phyloP scores from a whole-genome alignment of 805 yeast species.

The Sungouiella thailandica region DNA sequence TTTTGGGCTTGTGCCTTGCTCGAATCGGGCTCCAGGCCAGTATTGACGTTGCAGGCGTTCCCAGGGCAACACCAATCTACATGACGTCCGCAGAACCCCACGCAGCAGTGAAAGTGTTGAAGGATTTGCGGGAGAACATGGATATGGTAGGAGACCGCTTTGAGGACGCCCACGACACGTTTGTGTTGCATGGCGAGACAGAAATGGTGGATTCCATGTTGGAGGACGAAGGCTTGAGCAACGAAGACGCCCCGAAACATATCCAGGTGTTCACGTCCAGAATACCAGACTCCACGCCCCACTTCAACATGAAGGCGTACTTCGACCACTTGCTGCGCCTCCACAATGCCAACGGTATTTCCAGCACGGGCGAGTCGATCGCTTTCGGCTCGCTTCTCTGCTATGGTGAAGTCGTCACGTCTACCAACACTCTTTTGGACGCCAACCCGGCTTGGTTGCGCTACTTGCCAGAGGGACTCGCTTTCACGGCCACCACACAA shows the following conservation, averaged over 20 bases:
- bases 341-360: constrained; percentile 17
- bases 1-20: constrained; percentile 51
- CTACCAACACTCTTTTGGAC: constrained; percentile 78
- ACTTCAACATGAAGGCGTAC: constrained; percentile 61
- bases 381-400: constrained; percentile 63
- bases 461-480: constrained; percentile 64
- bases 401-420: constrained; percentile 86
- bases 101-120: constrained; percentile 25
- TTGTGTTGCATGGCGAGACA: constrained; percentile 42
- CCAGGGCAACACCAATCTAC: constrained; percentile 64
- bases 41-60: constrained; percentile 44
- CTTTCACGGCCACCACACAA: constrained; percentile 74
- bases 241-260: constrained; percentile 41
- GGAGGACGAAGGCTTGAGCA: constrained; percentile 12
- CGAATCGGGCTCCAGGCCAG: constrained; percentile 71
- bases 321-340: constrained; percentile 38
- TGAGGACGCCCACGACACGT: constrained; percentile 55
- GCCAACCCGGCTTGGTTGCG: constrained; percentile 57
- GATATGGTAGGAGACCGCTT: constrained; percentile 27
- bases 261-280: constrained; percentile 43
- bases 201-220: too few species aligned
- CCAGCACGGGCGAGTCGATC: constrained; percentile 18
- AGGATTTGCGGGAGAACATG: constrained; percentile 36
- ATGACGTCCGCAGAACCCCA: constrained; percentile 40
- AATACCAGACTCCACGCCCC: constrained; percentile 62